phyloP scores from a whole-genome alignment of 2,329 filamentous ascomycete species.

The Colletotrichum musicola region DNA sequence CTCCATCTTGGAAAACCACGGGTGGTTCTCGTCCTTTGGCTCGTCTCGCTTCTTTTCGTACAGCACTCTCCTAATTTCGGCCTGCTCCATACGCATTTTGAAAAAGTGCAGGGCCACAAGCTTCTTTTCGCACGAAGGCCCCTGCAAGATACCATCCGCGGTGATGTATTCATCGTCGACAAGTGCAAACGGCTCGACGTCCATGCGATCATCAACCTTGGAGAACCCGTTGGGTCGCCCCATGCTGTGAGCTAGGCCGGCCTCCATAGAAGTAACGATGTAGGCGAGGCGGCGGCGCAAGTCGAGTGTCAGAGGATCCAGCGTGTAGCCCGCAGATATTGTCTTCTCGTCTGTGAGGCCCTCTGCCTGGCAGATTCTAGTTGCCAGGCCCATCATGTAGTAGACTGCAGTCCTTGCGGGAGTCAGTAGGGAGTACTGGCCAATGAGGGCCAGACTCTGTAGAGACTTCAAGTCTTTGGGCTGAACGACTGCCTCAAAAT shows the following conservation, averaged over 20 bases:
- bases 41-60: constrained; percentile 87
- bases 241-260: constrained; percentile 87
- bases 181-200: constrained; percentile 86
- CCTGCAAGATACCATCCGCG: constrained; percentile 77
- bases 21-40: constrained; percentile 83
- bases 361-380: constrained; percentile 88
- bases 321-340: constrained; percentile 73
- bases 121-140: constrained; percentile 83
- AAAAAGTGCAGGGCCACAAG: constrained; percentile 92
- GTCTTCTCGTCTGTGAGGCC: constrained; percentile 91
- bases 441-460: constrained; percentile 89
- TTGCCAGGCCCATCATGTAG: constrained; percentile 90
- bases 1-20: constrained; percentile 88
- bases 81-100: constrained; percentile 88
- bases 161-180: constrained; percentile 89
- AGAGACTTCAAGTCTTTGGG: constrained; percentile 92
- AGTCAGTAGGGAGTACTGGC: constrained; percentile 91
- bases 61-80: constrained; percentile 86
- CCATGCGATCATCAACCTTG: constrained; percentile 83
- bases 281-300: constrained; percentile 91
- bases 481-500: constrained; percentile 84
- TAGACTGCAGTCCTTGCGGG: constrained; percentile 94
- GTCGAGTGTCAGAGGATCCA: constrained; percentile 84
- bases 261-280: constrained; percentile 90
- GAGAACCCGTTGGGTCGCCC: constrained; percentile 90